A percentile compares a stretch with the other conserved stretches of the same genome.
Conservation (phyloP, 2,329 filamentous ascomycete species). For the Botrytis cinerea region DNA sequence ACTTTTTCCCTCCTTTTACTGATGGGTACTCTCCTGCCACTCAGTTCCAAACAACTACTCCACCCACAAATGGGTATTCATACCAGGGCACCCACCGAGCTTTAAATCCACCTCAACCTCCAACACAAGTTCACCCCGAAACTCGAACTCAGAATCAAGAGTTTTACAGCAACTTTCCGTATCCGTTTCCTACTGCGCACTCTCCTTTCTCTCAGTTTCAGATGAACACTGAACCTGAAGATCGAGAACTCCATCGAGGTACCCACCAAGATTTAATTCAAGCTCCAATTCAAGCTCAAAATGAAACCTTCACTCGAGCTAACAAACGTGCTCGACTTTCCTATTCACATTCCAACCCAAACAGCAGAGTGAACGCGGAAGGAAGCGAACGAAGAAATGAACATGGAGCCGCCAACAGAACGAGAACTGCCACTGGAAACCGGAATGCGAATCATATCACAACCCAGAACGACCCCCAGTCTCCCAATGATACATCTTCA, state of each 20-base stretch:
- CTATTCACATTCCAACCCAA: neutral
- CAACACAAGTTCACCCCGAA: too few relatives aligned
- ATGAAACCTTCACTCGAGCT: neutral
- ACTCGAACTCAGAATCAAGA: too few relatives aligned
- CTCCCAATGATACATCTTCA: neutral
- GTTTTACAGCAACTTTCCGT: too few relatives aligned
- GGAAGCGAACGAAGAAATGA: too few relatives aligned
- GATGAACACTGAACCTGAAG: neutral
- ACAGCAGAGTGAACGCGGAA: fast-evolving
- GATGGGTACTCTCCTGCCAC: too few relatives aligned
- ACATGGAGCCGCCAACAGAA: too few relatives aligned
- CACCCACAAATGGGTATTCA: fast-evolving
- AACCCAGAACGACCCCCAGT: neutral
- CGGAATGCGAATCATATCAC: fast-evolving
- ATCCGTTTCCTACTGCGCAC: too few relatives aligned
- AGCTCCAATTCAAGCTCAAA: neutral
- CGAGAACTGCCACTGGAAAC: too few relatives aligned
- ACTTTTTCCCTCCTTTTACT: neutral
- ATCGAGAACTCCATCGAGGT: too few relatives aligned
- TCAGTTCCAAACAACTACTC: fast-evolving
- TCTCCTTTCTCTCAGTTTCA: too few relatives aligned
- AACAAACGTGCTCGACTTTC: neutral
- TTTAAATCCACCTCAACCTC: too few relatives aligned
- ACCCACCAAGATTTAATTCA: neutral
- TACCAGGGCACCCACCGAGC: neutral